A percentile compares a stretch with the other conserved stretches of the same genome.
These are phyloP conservation scores for Actinomucor elegans DNA, from an alignment of 371 early-diverging fungal genomes.

Conservation along the genomic window DNA sequence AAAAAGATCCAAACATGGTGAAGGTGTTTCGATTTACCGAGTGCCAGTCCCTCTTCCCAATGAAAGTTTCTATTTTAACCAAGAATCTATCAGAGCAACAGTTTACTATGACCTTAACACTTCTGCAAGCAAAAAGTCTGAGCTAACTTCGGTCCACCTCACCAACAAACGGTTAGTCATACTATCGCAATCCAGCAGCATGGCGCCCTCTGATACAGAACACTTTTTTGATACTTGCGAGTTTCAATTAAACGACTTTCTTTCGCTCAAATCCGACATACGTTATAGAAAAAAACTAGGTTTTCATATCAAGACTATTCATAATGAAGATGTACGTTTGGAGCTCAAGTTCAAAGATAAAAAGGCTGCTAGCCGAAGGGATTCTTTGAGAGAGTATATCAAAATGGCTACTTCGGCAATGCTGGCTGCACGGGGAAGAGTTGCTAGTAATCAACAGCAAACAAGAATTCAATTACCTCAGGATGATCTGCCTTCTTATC, in stretches of 20 bases:
- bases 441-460: not conserved
- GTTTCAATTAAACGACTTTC: constrained; percentile 1
- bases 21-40: not conserved
- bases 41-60: constrained; percentile 1
- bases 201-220: not conserved
- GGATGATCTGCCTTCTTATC: constrained; percentile 10
- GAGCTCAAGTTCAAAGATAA: constrained; percentile 5
- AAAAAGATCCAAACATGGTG: not conserved
- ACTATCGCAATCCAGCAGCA: constrained; percentile 7
- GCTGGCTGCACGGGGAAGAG: not conserved
- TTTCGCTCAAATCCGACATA: constrained; percentile 6
- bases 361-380: constrained; percentile 10
- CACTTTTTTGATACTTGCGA: constrained; percentile 8
- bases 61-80: constrained; percentile 13
- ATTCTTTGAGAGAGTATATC: constrained; percentile 8
- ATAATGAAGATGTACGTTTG: not conserved
- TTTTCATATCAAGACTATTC: constrained; percentile 3
- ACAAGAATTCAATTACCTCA: not conserved
- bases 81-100: not conserved
- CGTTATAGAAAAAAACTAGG: not conserved
- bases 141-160: constrained; percentile 4
- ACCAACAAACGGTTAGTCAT: constrained; percentile 11
- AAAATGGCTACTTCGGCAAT: constrained; percentile 15
- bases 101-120: not conserved
- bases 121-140: not conserved